Evolutionary conservation across 371 early-diverging fungal genomes (phyloP).

Genomic region (Chytridium lagenaria): DNA sequence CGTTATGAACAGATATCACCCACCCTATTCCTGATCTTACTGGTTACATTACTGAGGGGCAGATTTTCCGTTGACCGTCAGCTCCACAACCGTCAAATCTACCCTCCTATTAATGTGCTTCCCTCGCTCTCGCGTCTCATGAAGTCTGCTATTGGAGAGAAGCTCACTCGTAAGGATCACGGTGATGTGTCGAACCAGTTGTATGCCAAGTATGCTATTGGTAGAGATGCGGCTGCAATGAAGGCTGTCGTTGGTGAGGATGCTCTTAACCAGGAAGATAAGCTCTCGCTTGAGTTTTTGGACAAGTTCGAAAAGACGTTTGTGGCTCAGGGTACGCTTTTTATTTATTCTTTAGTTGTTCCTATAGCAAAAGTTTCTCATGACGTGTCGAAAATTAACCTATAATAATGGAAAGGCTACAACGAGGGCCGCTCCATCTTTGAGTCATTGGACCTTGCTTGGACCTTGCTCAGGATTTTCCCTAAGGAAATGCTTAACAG

Average conservation of each 20-base stretch:
- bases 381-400: too few species aligned
- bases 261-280: slow-evolving; percentile 98
- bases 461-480: slow-evolving; percentile 99
- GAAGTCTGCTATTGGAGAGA: slow-evolving; percentile 99
- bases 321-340: slow-evolving; percentile 87
- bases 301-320: slow-evolving; percentile 99
- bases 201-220: slow-evolving; percentile 99
- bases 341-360: slow-evolving; percentile 19
- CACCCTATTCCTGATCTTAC: slow-evolving; percentile 99
- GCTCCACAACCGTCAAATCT: slow-evolving; percentile 98
- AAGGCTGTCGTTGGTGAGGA: slow-evolving; percentile 99
- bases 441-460: slow-evolving; percentile 98
- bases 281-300: slow-evolving; percentile 97
- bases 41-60: slow-evolving; percentile 99
- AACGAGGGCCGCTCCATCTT: slow-evolving; percentile 97
- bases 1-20: slow-evolving; percentile 86
- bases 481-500: slow-evolving; percentile 99
- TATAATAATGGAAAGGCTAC: too few species aligned
- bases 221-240: slow-evolving; percentile 99
- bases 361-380: too few species aligned
- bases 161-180: slow-evolving; percentile 99
- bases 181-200: slow-evolving; percentile 99
- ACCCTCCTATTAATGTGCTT: slow-evolving; percentile 99
- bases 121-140: slow-evolving; percentile 99
- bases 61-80: slow-evolving; percentile 99